Base-by-base conservation (phyloP, 805 yeast genomes). In the Suhomyces sp. region DNA sequence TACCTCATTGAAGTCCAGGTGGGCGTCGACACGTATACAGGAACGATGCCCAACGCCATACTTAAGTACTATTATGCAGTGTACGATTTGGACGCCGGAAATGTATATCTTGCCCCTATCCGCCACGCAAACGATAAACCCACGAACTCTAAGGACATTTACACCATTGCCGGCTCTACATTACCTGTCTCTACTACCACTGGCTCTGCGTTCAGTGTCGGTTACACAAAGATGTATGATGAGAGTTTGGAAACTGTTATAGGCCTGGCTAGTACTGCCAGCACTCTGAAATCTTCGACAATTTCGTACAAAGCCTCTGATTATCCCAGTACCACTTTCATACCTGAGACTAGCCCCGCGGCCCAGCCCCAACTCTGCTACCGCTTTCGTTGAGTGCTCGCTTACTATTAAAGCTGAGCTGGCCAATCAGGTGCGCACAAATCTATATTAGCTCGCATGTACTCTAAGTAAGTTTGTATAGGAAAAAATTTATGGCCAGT, bases 11-110 rank as follows among this genome's bases (percentile, higher is more conserved):
- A 54, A 9, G 52, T 56, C 4, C 50, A 54, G 7, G 53, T 61
- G 40, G 64, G 61, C 1, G 26, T 24, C 3, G 35, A 44, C 36
- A 48, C 54, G 29, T 55, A 59, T 46, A 51, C 46, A 17, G 60
- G 61, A 10, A 51, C 60, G 1, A 36, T 62, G 8, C 65, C 65
- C 17, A 61, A 61, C 47, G 54, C 50, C n/a, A 42, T 63, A 2
- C 47, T 59, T 27, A 55, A 59, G 31, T 53, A 60, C 48, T 54
- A 53, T 44, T 63, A 59, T 47, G 49, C 59, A 9, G 61, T 58
- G 17, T 54, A 53, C 45, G 66, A 63, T 38, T 55, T 59, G 40
- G 64, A 57, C 23, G 38, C 42, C 38, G 52, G 56, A 45, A 40
- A 49, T 2, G 47, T 63, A 2, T 52, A 53, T 15, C 47, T 63